Conservation (phyloP, 2,329 filamentous ascomycete species). For the Colletotrichum tropicicola region DNA sequence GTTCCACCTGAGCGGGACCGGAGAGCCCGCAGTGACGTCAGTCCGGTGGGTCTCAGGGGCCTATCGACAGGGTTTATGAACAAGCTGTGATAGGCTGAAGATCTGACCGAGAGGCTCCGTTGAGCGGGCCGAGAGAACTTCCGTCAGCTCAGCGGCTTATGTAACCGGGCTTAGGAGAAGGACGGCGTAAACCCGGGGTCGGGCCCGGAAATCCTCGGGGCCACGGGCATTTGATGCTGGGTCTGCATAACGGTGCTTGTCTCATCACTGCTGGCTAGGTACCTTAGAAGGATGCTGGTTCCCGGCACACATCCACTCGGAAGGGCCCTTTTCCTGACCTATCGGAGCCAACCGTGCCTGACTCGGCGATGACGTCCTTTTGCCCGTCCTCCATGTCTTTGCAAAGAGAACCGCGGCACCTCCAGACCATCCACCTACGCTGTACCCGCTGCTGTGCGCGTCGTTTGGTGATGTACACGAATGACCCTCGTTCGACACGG, state of each 20-base stretch:
- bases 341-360: too few relatives aligned
- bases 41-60: neutral
- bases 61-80: too few relatives aligned
- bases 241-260: constrained; percentile 11
- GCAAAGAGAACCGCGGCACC: neutral
- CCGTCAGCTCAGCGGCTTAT: too few relatives aligned
- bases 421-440: constrained; percentile 27
- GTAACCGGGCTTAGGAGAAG: too few relatives aligned
- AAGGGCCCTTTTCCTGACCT: too few relatives aligned
- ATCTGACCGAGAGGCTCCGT: too few relatives aligned
- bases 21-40: constrained; percentile 27
- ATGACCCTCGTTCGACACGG: too few relatives aligned
- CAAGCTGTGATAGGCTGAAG: too few relatives aligned
- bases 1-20: constrained; percentile 5
- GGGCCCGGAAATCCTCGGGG: constrained; percentile 18
- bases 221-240: neutral
- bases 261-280: constrained; percentile 2
- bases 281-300: too few relatives aligned
- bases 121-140: too few relatives aligned
- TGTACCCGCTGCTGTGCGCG: constrained; percentile 2
- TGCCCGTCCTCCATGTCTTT: constrained; percentile 3
- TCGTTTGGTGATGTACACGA: neutral
- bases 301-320: too few relatives aligned
- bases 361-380: constrained; percentile 14
- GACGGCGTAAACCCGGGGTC: neutral